These are phyloP conservation scores for Mytilinidion resinicola DNA, from an alignment of 495 filamentous ascomycete genomes.

Conservation along the genomic window DNA sequence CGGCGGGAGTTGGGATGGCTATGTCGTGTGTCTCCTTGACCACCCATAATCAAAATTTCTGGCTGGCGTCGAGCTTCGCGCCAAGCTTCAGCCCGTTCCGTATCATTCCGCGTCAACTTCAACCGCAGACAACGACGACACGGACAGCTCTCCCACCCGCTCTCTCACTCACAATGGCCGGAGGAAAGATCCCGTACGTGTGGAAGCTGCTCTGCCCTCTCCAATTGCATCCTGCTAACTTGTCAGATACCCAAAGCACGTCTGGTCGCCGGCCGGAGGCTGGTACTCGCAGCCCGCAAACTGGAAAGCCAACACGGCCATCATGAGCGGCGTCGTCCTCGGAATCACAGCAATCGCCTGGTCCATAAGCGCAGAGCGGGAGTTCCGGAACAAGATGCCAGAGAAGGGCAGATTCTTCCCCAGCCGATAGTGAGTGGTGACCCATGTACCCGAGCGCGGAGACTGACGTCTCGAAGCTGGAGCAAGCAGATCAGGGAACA, in stretches of 20 bases:
- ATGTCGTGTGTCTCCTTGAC: slow-evolving; percentile 25
- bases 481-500: slow-evolving; percentile 85
- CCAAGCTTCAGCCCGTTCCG: not conserved
- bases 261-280: slow-evolving; percentile 97
- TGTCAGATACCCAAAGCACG: slow-evolving; percentile 92
- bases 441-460: not conserved
- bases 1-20: slow-evolving; percentile 2
- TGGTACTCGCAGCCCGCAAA: slow-evolving; percentile 94
- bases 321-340: slow-evolving; percentile 65
- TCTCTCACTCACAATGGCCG: slow-evolving; percentile 31
- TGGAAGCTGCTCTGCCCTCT: slow-evolving; percentile 23
- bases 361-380: slow-evolving; percentile 76
- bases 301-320: slow-evolving; percentile 92
- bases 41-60: slow-evolving; percentile 23
- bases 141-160: not conserved
- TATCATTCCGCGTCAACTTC: slow-evolving; percentile 6
- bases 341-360: slow-evolving; percentile 68
- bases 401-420: slow-evolving; percentile 85
- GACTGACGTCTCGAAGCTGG: slow-evolving; percentile 57
- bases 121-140: not conserved
- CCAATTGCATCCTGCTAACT: not conserved
- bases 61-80: not conserved
- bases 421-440: slow-evolving; percentile 73
- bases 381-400: slow-evolving; percentile 76
- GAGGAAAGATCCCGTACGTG: slow-evolving; percentile 84